These are phyloP conservation scores for Pseudophaeomoniella oleicola DNA, from an alignment of 2,329 filamentous ascomycete species.

Conservation along the genomic window DNA sequence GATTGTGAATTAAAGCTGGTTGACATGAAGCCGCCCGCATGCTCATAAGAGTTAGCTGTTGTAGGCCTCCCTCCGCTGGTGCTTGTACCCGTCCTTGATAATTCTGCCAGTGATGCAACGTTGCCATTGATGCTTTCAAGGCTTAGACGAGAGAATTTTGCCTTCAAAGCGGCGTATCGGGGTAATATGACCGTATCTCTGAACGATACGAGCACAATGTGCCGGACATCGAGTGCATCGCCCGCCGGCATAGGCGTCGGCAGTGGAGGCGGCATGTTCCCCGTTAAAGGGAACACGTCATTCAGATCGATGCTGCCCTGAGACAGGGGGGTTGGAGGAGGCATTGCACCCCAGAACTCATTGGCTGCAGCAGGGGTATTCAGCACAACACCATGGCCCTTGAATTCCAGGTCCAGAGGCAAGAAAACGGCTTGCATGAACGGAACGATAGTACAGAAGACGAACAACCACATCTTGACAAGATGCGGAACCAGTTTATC, in stretches of 20 bases:
- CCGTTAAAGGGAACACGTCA: slow-evolving; percentile 6
- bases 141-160: slow-evolving; percentile 76
- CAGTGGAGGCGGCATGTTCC: not conserved
- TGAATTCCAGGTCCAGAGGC: slow-evolving; percentile 84
- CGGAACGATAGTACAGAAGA: slow-evolving; percentile 78
- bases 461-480: slow-evolving; percentile 87
- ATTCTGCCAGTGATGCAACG: slow-evolving; percentile 17
- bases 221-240: slow-evolving; percentile 66
- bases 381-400: slow-evolving; percentile 69
- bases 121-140: slow-evolving; percentile 58
- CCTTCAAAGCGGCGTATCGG: slow-evolving; percentile 75
- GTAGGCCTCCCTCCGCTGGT: slow-evolving; percentile 43
- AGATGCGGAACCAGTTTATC: slow-evolving; percentile 79
- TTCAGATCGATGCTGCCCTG: slow-evolving; percentile 10
- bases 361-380: slow-evolving; percentile 55
- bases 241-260: slow-evolving; percentile 30
- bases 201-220: slow-evolving; percentile 75
- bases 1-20: slow-evolving; percentile 62
- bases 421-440: slow-evolving; percentile 94
- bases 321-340: slow-evolving; percentile 19
- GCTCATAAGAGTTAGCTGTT: slow-evolving; percentile 43
- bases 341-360: slow-evolving; percentile 76
- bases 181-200: slow-evolving; percentile 79
- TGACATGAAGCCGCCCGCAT: not conserved
- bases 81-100: slow-evolving; percentile 6